Evolutionary conservation across 768 basidiomycete genomes (phyloP).

Genomic region (Mycena pura): DNA sequence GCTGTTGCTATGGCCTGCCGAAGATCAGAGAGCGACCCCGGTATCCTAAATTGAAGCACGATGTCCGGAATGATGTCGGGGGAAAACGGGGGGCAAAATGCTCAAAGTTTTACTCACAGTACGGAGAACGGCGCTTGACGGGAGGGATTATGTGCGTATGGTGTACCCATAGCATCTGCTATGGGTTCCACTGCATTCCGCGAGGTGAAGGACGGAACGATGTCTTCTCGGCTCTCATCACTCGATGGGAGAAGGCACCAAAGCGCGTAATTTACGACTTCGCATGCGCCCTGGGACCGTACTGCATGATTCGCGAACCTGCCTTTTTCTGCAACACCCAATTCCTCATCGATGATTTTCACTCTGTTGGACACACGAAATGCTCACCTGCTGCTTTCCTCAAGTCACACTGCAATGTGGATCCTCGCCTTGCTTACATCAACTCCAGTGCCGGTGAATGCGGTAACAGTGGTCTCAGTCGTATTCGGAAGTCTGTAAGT

Average conservation of each 20-base stretch:
- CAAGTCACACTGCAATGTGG: slow-evolving; percentile 32
- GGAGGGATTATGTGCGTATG: too few species aligned
- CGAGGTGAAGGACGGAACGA: slow-evolving; percentile 33
- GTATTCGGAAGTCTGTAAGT: slow-evolving; percentile 8
- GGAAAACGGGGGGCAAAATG: too few species aligned
- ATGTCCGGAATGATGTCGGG: too few species aligned
- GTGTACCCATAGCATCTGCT: slow-evolving; percentile 26
- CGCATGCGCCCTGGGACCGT: slow-evolving; percentile 37
- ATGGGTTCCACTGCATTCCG: slow-evolving; percentile 31
- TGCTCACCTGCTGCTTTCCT: slow-evolving; percentile 40
- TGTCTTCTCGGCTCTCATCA: slow-evolving; percentile 33
- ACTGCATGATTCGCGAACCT: slow-evolving; percentile 32
- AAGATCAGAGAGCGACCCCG: too few species aligned
- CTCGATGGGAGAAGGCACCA: slow-evolving; percentile 37
- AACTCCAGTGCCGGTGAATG: slow-evolving; percentile 46
- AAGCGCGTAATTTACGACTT: too few species aligned
- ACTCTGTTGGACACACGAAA: slow-evolving; percentile 40
- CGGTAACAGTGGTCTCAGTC: slow-evolving; percentile 32
- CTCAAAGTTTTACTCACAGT: too few species aligned
- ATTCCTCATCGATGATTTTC: slow-evolving; percentile 43
- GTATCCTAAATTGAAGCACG: too few species aligned
- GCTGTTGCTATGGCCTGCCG: too few species aligned
- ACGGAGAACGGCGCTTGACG: too few species aligned
- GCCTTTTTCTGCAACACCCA: slow-evolving; percentile 40
- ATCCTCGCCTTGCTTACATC: slow-evolving; percentile 32